Base-by-base conservation (phyloP, 2,329 filamentous ascomycete genomes). In the Diaporthe humulicola region DNA sequence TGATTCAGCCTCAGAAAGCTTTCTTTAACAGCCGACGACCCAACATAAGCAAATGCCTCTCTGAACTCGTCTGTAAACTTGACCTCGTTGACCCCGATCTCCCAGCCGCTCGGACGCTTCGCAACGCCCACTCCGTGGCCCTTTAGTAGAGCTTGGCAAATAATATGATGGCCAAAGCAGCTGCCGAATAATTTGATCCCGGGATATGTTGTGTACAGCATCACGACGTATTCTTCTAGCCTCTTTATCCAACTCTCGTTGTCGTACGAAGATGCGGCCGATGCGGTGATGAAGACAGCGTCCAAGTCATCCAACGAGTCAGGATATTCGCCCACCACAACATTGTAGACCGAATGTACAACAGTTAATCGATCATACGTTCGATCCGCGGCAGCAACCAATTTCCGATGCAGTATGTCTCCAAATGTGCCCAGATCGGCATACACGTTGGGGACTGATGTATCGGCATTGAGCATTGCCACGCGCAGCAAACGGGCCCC, bases 381-480 rank as follows among this genome's bases (percentile, higher is more conserved):
- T 40, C 69, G 70, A 19, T 30, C 38, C n/a, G 73, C 73, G 8
- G 73, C 73, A 17, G 38, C 30, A 38, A 45, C n/a, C 42, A 74
- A 45, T n/a, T 72, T 71, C 38, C 52, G 50, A 15, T 74, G 60
- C 7, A 74, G 30, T 25, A 74, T 61, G 70, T 74, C 73, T 25
- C 73, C 73, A 33, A 74, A 74, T 0, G 73, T 74, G 10, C 73
- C 73, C 30, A 74, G 57, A 28, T 58, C 5, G 14, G 73, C 73
- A 33, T 74, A 74, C 36, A 56, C 57, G 22, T 74, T 74, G 4
- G 73, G 73, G n/a, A 40, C 45, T 8, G 73, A 74, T 48, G 70
- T 73, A n/a, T 74, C 73, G 50, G 73, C 73, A 48, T 74, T 74
- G 19, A 74, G 70, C 73, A 74, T 73, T 17, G 73, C 73, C 17